Conservation (phyloP, 306 rosid species). For the Bauhinia variegata region DNA sequence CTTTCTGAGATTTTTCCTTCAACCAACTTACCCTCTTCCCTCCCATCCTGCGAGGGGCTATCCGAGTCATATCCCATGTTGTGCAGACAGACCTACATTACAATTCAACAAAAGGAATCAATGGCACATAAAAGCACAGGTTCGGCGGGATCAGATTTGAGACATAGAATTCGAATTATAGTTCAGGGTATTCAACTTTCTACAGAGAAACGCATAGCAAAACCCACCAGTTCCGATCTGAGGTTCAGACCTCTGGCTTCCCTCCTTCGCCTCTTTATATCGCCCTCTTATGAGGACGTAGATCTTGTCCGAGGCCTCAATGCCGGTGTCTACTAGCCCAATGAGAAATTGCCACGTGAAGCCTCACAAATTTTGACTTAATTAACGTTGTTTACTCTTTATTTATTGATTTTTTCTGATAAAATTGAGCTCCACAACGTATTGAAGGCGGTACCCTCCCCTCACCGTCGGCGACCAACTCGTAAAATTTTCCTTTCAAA, state of each 20-base stretch:
- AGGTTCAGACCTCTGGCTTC: not conserved
- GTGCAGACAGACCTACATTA: constrained; percentile 27
- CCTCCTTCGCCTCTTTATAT: not conserved
- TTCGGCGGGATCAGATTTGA: constrained; percentile 7
- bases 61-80: constrained; percentile 75
- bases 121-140: constrained; percentile 28
- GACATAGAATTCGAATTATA: not conserved
- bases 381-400: constrained; percentile 15
- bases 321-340: constrained; percentile 2
- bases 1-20: not conserved
- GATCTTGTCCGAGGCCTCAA: too few relatives aligned
- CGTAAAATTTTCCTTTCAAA: constrained; percentile 15
- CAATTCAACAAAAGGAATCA: constrained; percentile 28
- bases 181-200: not conserved
- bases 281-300: not conserved
- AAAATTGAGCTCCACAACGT: not conserved
- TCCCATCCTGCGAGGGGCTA: constrained; percentile 72
- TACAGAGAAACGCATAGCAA: not conserved
- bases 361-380: constrained; percentile 30
- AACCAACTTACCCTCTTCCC: constrained; percentile 74
- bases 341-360: constrained; percentile 15
- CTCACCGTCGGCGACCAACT: constrained; percentile 22
- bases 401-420: not conserved
- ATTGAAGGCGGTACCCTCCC: not conserved
- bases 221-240: constrained; percentile 14